phyloP scores from a whole-genome alignment of 257 asterid genomes.

The Gentiana straminea region DNA sequence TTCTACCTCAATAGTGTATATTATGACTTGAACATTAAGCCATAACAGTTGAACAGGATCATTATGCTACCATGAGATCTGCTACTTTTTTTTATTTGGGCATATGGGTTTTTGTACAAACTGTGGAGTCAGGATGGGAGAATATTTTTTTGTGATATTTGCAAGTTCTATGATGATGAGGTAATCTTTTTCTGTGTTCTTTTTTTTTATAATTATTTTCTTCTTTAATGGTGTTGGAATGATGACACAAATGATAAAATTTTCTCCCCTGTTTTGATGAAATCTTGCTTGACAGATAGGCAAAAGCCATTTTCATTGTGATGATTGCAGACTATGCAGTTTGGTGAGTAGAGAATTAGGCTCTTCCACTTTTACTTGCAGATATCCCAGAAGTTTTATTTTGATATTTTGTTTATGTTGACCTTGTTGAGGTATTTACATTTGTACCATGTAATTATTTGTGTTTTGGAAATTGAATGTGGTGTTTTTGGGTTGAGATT shows the following conservation, averaged over 20 bases:
- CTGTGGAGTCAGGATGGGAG: conserved; percentile 97
- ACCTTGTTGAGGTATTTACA: no score
- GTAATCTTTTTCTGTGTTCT: conserved; percentile 26
- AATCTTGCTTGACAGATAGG: conserved; percentile 38
- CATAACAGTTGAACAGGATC: no score
- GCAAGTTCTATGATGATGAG: conserved; percentile 93
- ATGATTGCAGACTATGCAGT: conserved; percentile 98
- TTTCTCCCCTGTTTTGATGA: not conserved
- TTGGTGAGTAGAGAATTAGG: conserved; percentile 12
- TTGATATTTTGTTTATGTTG: no score
- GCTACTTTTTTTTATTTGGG: no score
- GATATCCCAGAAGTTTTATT: not conserved
- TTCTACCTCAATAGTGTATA: no score
- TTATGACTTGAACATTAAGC: no score
- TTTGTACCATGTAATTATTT: no score
- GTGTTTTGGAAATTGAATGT: no score
- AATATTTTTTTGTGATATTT: conserved; percentile 63
- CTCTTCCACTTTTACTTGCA: not conserved
- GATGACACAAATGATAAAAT: not conserved
- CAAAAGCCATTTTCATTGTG: conserved; percentile 86
- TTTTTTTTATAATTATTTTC: not conserved
- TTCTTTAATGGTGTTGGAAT: not conserved
- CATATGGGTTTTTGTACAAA: conserved; percentile 40
- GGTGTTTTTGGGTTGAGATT: no score
- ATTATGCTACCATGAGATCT: no score